These are phyloP conservation scores for Babesia ovis DNA, from an alignment of 169 alveolate genomes.

Conservation along the genomic window DNA sequence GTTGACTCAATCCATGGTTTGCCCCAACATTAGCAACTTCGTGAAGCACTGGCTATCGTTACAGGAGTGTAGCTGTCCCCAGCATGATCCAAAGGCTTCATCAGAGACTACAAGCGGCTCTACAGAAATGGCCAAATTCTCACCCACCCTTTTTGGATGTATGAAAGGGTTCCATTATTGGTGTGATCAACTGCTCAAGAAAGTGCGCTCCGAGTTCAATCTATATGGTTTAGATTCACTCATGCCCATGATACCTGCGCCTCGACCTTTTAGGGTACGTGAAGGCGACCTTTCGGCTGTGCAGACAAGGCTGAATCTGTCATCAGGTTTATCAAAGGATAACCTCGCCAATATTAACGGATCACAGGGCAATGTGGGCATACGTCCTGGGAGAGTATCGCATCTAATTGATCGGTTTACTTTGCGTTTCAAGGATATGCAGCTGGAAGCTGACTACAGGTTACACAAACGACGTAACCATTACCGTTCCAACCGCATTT, in stretches of 20 bases:
- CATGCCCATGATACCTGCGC: conserved; percentile 34
- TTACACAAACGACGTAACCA: conserved; percentile 69
- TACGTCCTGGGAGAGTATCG: conserved; percentile 47
- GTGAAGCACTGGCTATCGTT: conserved; percentile 67
- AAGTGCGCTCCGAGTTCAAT: conserved; percentile 19
- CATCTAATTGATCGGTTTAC: conserved; percentile 71
- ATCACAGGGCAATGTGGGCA: conserved; percentile 16
- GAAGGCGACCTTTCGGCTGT: conserved; percentile 28
- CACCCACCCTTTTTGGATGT: neutral
- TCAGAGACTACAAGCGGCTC: conserved; percentile 2
- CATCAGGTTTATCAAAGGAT: conserved; percentile 49
- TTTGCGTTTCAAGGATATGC: conserved; percentile 76
- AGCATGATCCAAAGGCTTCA: conserved; percentile 32
- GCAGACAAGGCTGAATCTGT: neutral
- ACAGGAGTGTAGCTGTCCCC: conserved; percentile 53
- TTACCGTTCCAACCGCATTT: conserved; percentile 67
- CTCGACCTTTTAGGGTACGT: conserved; percentile 50
- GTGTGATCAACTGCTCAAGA: conserved; percentile 10
- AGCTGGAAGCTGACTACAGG: conserved; percentile 74
- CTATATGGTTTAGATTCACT: conserved; percentile 3
- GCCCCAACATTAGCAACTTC: conserved; percentile 65
- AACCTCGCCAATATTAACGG: conserved; percentile 14
- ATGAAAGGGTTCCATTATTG: neutral
- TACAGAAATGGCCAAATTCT: neutral
- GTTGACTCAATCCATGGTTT: conserved; percentile 62